Conservation (phyloP, 345 rosid species). For the Stellera chamaejasme region DNA sequence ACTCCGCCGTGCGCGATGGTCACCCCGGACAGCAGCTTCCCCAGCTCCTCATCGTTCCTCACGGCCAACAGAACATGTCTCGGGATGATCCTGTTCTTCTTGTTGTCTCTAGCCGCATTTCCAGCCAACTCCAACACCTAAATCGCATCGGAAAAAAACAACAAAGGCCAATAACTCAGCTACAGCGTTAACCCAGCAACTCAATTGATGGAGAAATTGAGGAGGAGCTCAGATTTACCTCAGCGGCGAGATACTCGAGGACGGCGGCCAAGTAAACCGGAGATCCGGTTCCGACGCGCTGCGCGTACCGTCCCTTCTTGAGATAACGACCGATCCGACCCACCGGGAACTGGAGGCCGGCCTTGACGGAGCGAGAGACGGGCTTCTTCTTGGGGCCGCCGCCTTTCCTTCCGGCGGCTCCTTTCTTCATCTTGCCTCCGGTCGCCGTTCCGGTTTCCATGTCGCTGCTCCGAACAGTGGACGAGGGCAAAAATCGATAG, state of each 20-base stretch:
- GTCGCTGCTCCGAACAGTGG: constrained; percentile 5
- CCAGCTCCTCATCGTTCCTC: constrained; percentile 69
- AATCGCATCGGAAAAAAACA: neutral
- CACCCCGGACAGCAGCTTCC: constrained; percentile 57
- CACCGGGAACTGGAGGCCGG: constrained; percentile 77
- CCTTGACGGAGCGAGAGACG: constrained; percentile 65
- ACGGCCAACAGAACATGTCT: constrained; percentile 58
- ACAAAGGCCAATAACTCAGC: neutral
- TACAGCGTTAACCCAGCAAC: neutral
- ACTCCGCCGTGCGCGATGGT: constrained; percentile 85
- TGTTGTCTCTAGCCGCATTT: constrained; percentile 69
- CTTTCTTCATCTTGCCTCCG: constrained; percentile 49
- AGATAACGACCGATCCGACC: constrained; percentile 74
- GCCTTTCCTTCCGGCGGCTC: constrained; percentile 59
- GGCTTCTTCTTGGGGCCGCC: constrained; percentile 81
- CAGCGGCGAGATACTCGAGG: constrained; percentile 82
- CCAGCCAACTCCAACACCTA: constrained; percentile 72
- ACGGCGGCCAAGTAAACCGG: constrained; percentile 81
- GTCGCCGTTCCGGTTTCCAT: constrained; percentile 35
- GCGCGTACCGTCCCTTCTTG: constrained; percentile 64
- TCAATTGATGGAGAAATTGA: neutral
- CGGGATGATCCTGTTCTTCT: constrained; percentile 65
- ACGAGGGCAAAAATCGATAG: neutral
- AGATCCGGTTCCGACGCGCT: constrained; percentile 69
- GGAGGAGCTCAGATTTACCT: constrained; percentile 23